A percentile compares a stretch with the other conserved stretches of the same genome.
These are phyloP conservation scores for Inosperma sp. DNA, from an alignment of 768 basidiomycete genomes.

Conservation along the genomic window DNA sequence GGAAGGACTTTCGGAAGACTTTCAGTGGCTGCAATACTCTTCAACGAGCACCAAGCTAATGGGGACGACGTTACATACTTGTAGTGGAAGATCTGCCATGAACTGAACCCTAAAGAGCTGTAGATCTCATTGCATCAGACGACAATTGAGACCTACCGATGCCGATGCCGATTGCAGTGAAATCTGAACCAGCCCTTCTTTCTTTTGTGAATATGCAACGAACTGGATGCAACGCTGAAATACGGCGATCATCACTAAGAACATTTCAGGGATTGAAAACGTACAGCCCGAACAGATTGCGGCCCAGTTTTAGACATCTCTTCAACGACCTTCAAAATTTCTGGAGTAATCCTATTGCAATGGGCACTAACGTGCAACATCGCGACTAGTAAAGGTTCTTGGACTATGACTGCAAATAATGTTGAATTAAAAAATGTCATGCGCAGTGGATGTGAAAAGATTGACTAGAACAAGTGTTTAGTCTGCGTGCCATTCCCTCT, in stretches of 20 bases:
- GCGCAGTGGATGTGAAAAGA: not conserved
- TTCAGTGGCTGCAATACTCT: slow-evolving; percentile 29
- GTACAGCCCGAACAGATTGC: slow-evolving; percentile 56
- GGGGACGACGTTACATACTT: slow-evolving; percentile 63
- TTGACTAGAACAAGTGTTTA: slow-evolving; percentile 21
- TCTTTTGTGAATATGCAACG: slow-evolving; percentile 42
- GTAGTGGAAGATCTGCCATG: too few relatives aligned
- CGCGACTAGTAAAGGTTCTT: slow-evolving; percentile 66
- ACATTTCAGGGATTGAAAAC: slow-evolving; percentile 11
- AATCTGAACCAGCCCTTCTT: slow-evolving; percentile 42
- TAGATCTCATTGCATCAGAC: not conserved
- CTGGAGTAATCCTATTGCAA: slow-evolving; percentile 46
- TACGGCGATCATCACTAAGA: slow-evolving; percentile 8
- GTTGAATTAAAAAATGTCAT: slow-evolving; percentile 4
- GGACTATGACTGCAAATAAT: slow-evolving; percentile 53
- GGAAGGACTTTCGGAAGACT: too few relatives aligned
- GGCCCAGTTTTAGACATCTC: slow-evolving; percentile 41
- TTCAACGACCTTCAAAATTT: slow-evolving; percentile 40
- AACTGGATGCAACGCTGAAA: slow-evolving; percentile 71
- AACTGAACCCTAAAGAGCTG: too few relatives aligned
- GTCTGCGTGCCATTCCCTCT: slow-evolving; percentile 32
- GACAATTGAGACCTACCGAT: slow-evolving; percentile 7
- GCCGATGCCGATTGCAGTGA: slow-evolving; percentile 56
- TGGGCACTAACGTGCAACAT: slow-evolving; percentile 65
- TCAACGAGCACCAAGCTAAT: slow-evolving; percentile 46